Evolutionary conservation across 2,329 filamentous ascomycete genomes (phyloP), one percentile per base, ranked within the genome.

Genomic region (Fusarium xylarioides): DNA sequence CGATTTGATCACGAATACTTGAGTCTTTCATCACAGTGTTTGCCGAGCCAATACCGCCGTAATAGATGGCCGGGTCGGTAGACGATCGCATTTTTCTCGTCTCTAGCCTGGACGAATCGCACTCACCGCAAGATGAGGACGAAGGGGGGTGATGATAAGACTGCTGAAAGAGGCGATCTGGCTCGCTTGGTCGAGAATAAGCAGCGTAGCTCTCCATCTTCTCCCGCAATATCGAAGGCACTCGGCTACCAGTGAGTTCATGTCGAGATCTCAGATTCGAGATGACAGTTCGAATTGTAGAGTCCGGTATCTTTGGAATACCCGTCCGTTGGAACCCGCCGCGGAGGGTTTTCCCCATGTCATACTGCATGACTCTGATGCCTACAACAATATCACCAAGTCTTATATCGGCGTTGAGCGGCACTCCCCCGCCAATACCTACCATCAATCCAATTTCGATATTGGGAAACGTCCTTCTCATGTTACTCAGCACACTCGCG

Each of bases 401-500:
- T 1, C 76, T 62, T 8, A 80, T 56, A 14, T 80, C 78, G 11
- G 43, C 56, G 15, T 30, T 64, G 10, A 35, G 58, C 0, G 71
- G 71, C 1, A 35, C 70, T 0, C 75, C 78, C 0, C 78, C 78
- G 1, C 76, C 77, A 18, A 79, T 77, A 0, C 77, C 78, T 0
- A 79, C 78, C 68, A 79, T 78, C 32, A 80, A 3, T 0, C 50
- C 70, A 0, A 66, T 11, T 0, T 49, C 11, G 1, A 76, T 53
- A 0, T 38, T 58, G 0, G 50, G 87, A 70, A 83, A 90, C 40
- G 92, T 87, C 3, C 55, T 42, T 4, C 7, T n/a, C 5, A 75
- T 4, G 1, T 73, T 15, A 1, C 50, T 69, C 84, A 70, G 7
- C 0, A 79, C 76, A 3, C 18, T 73, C 0, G 77, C 69, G 0